phyloP scores from a whole-genome alignment of 176 grass and related monocot species.

The Elymus sibiricus region DNA sequence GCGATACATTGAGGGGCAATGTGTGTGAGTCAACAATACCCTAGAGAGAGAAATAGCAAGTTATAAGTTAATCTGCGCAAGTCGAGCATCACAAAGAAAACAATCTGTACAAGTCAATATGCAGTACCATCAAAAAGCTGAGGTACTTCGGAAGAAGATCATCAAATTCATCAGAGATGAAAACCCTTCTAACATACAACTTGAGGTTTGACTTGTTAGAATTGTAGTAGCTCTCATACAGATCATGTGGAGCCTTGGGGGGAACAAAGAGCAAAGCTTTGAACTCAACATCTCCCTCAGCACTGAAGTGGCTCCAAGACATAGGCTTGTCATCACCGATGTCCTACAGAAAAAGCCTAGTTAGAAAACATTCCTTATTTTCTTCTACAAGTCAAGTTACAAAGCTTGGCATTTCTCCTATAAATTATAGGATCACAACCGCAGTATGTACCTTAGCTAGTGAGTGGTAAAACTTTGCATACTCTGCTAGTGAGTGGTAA shows the following conservation, averaged over 20 bases:
- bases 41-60: conserved; percentile 29
- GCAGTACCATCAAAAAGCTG: conserved; percentile 85
- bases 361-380: background rate
- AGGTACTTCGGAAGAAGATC: conserved; percentile 94
- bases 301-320: conserved; percentile 88
- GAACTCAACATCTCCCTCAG: conserved; percentile 97
- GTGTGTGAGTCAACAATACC: conserved; percentile 95
- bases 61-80: background rate
- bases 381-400: background rate
- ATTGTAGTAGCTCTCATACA: conserved; percentile 98
- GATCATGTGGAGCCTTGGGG: conserved; percentile 88
- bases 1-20: conserved; percentile 88
- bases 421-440: background rate
- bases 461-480: conserved; percentile 93
- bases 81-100: background rate
- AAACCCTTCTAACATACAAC: conserved; percentile 94
- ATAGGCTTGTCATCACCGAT: conserved; percentile 85
- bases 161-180: conserved; percentile 98
- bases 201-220: conserved; percentile 87
- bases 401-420: background rate
- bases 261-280: conserved; percentile 94
- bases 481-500: too few relatives aligned
- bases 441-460: conserved; percentile 60
- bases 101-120: background rate
- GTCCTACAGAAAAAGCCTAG: conserved; percentile 45